Percentiles rank a stretch among this genome's conserved stretches.
phyloP scores from a whole-genome alignment of 2,329 filamentous ascomycete genomes.

The Fusarium verticillioides region DNA sequence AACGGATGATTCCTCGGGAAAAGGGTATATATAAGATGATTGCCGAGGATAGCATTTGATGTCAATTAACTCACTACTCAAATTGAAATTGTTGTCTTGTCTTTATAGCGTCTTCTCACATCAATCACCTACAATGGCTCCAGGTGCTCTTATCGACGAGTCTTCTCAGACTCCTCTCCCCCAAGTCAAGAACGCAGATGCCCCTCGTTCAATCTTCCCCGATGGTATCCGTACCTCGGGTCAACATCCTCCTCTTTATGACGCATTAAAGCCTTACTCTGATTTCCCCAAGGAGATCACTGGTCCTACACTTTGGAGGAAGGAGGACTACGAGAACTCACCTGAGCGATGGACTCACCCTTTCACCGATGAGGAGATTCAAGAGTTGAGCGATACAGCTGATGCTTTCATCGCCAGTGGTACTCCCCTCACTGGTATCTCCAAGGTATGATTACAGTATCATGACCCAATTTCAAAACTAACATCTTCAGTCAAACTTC shows the following conservation, averaged over 20 bases:
- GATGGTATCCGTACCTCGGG: slow-evolving; percentile 69
- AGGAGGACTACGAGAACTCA: slow-evolving; percentile 70
- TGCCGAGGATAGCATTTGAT: not conserved
- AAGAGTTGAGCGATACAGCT: slow-evolving; percentile 72
- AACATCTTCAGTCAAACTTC: slow-evolving; percentile 53
- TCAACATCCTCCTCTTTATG: slow-evolving; percentile 76
- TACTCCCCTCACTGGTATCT: slow-evolving; percentile 76
- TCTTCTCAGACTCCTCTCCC: slow-evolving; percentile 24
- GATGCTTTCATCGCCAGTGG: slow-evolving; percentile 75
- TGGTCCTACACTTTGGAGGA: slow-evolving; percentile 79
- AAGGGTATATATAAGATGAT: slow-evolving; percentile 27
- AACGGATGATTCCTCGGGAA: slow-evolving; percentile 8
- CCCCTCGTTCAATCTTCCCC: slow-evolving; percentile 52
- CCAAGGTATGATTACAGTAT: slow-evolving; percentile 36
- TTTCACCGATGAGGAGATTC: slow-evolving; percentile 74
- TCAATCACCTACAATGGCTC: slow-evolving; percentile 38
- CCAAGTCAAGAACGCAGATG: slow-evolving; percentile 40
- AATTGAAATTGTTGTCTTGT: slow-evolving; percentile 4
- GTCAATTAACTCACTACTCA: not conserved
- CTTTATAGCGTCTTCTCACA: not conserved
- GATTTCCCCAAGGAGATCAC: slow-evolving; percentile 77
- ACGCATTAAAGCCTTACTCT: slow-evolving; percentile 71
- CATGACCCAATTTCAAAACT: not conserved
- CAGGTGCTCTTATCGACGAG: slow-evolving; percentile 42
- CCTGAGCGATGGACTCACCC: slow-evolving; percentile 80